Conservation (phyloP, 2,329 filamentous ascomycete genomes). For the Xylaria sp. region DNA sequence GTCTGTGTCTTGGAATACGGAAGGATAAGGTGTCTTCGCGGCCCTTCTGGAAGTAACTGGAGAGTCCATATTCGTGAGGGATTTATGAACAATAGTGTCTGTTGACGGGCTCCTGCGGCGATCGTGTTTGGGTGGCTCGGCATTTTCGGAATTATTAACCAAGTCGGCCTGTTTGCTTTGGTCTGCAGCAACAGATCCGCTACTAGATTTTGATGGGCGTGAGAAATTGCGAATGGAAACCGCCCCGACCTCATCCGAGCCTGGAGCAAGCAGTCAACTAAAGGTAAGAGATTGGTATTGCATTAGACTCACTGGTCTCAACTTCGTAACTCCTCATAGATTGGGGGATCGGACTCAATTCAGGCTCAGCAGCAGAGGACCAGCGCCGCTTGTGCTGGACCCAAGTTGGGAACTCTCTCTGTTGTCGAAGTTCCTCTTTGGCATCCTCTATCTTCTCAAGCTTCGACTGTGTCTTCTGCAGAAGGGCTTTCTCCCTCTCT, state of each 20-base stretch:
- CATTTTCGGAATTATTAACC: conserved; percentile 28
- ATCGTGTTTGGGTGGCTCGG: conserved; percentile 24
- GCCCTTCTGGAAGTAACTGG: conserved; percentile 6
- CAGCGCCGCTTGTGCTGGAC: conserved; percentile 58
- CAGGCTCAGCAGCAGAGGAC: conserved; percentile 62
- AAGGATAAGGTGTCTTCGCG: conserved; percentile 26
- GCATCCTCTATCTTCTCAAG: conserved; percentile 56
- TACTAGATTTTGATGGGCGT: conserved; percentile 35
- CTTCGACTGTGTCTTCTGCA: conserved; percentile 52
- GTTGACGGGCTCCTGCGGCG: conserved; percentile 38
- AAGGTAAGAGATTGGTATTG: not conserved
- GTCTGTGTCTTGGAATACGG: conserved; percentile 12
- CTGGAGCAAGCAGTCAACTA: conserved; percentile 26
- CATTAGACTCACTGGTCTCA: conserved; percentile 38
- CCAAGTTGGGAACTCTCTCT: conserved; percentile 55
- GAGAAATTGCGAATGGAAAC: conserved; percentile 38
- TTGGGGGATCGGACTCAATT: conserved; percentile 61
- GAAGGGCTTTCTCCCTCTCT: conserved; percentile 57
- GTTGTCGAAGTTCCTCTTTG: conserved; percentile 52
- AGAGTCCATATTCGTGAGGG: conserved; percentile 25
- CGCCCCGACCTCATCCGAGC: conserved; percentile 34
- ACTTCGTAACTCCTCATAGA: conserved; percentile 49
- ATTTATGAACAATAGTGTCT: conserved; percentile 47
- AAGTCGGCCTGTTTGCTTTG: conserved; percentile 20
- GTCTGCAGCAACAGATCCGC: not conserved